Percentiles rank a stretch among this genome's conserved stretches.
These are phyloP conservation scores for Pterocarpus santalinus DNA, from an alignment of 306 rosid species.

Conservation along the genomic window DNA sequence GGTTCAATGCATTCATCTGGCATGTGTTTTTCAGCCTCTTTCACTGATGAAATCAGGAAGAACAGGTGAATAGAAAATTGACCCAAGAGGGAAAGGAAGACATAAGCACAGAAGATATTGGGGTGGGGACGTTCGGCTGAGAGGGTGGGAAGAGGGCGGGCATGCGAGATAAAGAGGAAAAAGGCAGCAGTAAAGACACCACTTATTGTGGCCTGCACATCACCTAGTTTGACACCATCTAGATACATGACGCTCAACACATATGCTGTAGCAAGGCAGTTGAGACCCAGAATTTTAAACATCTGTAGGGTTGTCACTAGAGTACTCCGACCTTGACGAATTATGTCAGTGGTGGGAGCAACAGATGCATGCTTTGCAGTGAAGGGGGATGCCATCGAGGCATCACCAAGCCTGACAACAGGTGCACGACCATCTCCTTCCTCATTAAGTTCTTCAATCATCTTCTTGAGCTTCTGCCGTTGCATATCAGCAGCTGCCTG, in stretches of 20 bases:
- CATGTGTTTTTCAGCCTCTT: constrained; percentile 93
- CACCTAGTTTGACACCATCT: constrained; percentile 99
- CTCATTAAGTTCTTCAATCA: constrained; percentile 94
- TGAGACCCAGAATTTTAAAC: constrained; percentile 98
- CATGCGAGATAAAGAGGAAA: constrained; percentile 97
- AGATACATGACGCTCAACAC: constrained; percentile 98
- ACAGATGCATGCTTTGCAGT: constrained; percentile 99
- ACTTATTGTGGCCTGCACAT: constrained; percentile 95
- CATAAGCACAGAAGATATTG: constrained; percentile 80
- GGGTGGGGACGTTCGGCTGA: constrained; percentile 96
- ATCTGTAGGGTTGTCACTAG: constrained; percentile 98
- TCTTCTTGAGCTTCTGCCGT: constrained; percentile 86
- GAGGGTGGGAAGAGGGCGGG: constrained; percentile 91
- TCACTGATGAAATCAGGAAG: constrained; percentile 84
- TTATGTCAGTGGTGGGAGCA: constrained; percentile 89
- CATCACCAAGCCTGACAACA: constrained; percentile 95
- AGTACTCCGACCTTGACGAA: constrained; percentile 99
- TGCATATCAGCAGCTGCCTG: constrained; percentile 76
- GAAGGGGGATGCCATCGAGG: constrained; percentile 99
- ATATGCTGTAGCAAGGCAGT: constrained; percentile 98
- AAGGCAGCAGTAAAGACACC: constrained; percentile 98
- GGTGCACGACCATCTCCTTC: constrained; percentile 87
- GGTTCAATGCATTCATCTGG: constrained; percentile 98
- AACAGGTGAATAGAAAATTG: constrained; percentile 85
- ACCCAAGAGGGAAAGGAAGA: constrained; percentile 90